Base-by-base conservation (phyloP, 2,329 filamentous ascomycete species). In the Chrysosporium keratinophilum region DNA sequence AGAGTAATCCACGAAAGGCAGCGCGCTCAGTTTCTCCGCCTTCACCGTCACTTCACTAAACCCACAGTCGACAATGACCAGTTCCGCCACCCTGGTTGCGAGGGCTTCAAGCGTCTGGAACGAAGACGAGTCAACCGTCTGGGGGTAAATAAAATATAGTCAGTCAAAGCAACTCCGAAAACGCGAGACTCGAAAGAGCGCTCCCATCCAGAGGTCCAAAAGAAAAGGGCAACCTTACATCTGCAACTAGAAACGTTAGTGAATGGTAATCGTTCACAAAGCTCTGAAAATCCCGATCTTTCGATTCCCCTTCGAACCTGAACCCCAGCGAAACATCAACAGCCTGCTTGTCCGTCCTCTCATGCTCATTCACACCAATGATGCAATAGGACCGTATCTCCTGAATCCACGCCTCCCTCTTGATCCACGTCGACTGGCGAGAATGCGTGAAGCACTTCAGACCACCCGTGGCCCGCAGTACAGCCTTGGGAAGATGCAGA, bases 71-170 rank as follows among this genome's bases (percentile, higher is more conserved):
- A 73, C 63, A 12, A 73, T 75, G 40, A 69, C 71, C 52, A 72
- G 73, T 47, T 68, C 69, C 31, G 74, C 74, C 31, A 77, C 65
- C 20, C 70, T 71, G 1, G 74, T 75, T 31, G 74, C 76, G 50
- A 78, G 62, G 4, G 75, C 72, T 62, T 78, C 76, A 14, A 78
- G 70, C 0, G 74, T 78, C 60, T 74, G 69, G 61, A 76, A 78
- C 1, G 69, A 64, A 4, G 74, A 75, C 10, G 62, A 65, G 55
- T 77, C 74, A 31, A 78, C 72, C 54, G 63, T 64, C 70, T 74
- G 15, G 5, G 34, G n/a, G 14, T 11, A 1, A 37, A 12, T 2
- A 7, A 17, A 49, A n/a, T n/a, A 45, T 33, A 3, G 34, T 48
- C 34, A 48, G 45, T 28, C 33, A 10, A 37, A 15, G 15, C 9